A percentile compares a stretch with the other conserved stretches of the same genome.
Evolutionary conservation across 495 filamentous ascomycete genomes (phyloP).

Genomic region (Penicillium canescens): DNA sequence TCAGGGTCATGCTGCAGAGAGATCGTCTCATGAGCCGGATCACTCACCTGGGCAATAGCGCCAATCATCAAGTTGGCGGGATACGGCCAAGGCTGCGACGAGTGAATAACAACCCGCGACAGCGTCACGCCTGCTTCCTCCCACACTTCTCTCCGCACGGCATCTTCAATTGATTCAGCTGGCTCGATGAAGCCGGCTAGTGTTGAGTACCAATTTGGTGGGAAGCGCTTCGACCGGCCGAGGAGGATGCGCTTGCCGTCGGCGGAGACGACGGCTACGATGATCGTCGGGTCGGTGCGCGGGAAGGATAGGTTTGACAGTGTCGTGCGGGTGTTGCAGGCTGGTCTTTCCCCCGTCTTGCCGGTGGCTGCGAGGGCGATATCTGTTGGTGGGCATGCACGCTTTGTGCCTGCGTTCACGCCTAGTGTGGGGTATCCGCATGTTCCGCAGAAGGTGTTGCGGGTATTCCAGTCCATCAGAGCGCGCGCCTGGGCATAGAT

Average conservation of each 20-base stretch:
- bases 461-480: slow-evolving; percentile 91
- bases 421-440: slow-evolving; percentile 85
- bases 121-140: slow-evolving; percentile 87
- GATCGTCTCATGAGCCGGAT: slow-evolving; percentile 76
- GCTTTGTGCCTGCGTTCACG: slow-evolving; percentile 87
- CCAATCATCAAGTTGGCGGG: slow-evolving; percentile 95
- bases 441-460: slow-evolving; percentile 87
- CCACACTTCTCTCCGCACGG: slow-evolving; percentile 93
- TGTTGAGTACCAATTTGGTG: slow-evolving; percentile 81
- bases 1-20: slow-evolving; percentile 86
- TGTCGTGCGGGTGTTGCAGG: slow-evolving; percentile 68
- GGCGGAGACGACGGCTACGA: slow-evolving; percentile 82
- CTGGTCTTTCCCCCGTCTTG: slow-evolving; percentile 50
- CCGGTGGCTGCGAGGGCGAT: slow-evolving; percentile 39
- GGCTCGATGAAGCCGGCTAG: slow-evolving; percentile 96
- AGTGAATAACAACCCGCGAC: slow-evolving; percentile 87
- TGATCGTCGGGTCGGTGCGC: slow-evolving; percentile 92
- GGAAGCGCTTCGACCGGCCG: slow-evolving; percentile 82
- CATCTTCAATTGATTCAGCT: slow-evolving; percentile 91
- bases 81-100: slow-evolving; percentile 89
- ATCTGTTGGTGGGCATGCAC: slow-evolving; percentile 83
- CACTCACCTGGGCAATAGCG: slow-evolving; percentile 76
- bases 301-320: slow-evolving; percentile 85
- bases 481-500: slow-evolving; percentile 89
- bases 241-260: slow-evolving; percentile 77